Percentiles rank a stretch among this genome's conserved stretches.
Evolutionary conservation across 352 stramenopile species (phyloP).

Genomic region (Phytophthora macrochlamydospora): DNA sequence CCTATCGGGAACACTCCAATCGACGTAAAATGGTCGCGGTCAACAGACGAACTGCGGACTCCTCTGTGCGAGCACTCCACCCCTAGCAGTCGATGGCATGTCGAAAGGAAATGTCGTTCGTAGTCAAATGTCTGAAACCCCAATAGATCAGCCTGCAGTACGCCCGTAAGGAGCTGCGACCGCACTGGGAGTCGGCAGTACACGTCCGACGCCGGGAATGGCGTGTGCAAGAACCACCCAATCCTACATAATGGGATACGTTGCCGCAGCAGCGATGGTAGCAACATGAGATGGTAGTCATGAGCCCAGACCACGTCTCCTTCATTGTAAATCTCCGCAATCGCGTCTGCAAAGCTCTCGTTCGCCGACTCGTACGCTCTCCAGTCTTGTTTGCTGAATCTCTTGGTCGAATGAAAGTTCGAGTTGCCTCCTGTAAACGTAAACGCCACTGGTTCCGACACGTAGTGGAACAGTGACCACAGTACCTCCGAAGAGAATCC

Average conservation of each 20-base stretch:
- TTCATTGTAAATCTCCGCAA: conserved; percentile 88
- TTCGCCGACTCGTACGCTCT: conserved; percentile 89
- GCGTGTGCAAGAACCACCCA: conserved; percentile 90
- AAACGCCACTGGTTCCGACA: conserved; percentile 72
- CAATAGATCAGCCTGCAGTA: conserved; percentile 84
- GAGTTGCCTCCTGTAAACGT: conserved; percentile 42
- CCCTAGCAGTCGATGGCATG: conserved; percentile 74
- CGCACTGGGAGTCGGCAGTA: conserved; percentile 86
- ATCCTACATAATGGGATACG: conserved; percentile 76
- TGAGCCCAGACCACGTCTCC: conserved; percentile 90
- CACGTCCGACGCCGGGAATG: conserved; percentile 87
- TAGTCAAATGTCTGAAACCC: conserved; percentile 93
- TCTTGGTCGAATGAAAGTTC: conserved; percentile 62
- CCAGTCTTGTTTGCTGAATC: conserved; percentile 91
- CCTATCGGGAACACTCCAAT: conserved; percentile 89
- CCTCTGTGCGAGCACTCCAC: conserved; percentile 80
- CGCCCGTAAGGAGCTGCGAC: conserved; percentile 72
- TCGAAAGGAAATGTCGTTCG: conserved; percentile 87
- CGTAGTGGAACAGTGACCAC: conserved; percentile 93
- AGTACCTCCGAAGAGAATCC: conserved; percentile 91
- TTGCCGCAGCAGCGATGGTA: conserved; percentile 84
- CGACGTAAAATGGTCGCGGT: conserved; percentile 87
- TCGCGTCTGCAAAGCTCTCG: conserved; percentile 84
- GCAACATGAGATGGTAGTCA: conserved; percentile 91
- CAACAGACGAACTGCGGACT: conserved; percentile 67